Base-by-base conservation (phyloP, 345 rosid genomes). In the Sapria himalayana region DNA sequence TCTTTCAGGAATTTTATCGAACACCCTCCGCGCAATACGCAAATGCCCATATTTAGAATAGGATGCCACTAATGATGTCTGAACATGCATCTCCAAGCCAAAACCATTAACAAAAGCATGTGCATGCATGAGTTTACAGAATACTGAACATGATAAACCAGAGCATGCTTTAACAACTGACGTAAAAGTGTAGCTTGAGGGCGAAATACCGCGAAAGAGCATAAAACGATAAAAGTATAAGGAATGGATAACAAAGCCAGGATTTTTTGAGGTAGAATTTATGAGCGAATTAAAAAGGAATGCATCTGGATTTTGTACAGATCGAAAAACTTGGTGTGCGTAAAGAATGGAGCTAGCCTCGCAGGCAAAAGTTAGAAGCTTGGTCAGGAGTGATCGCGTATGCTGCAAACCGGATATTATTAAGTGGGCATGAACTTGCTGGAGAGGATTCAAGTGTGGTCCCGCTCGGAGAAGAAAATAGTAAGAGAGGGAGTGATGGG, bases 141-240 rank as follows among this genome's bases (percentile, higher is more conserved):
- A 57, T 7, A 15, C 54, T 42, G 46, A 51, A 12, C 71, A 66
- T 18, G 69, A 58, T 23, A 81, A 70, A 52, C 54, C 61, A 21
- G 78, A 69, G 38, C 94, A 78, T 1, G 81, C 58, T 64, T 81
- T 86, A 24, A 73, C 54, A 41, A 78, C 74, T 19, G 85, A 68
- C 2, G 94, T 71, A 46, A 81, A 72, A 46, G 81, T 72, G 50
- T 78, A 86, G 52, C 59, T 76, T 12, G 65, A 65, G 4, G 89
- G 76, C 8, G 54, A 16, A 32, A 73, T 46, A 19, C 51, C 49
- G 4, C 47, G 51, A n/a, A 59, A 46, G 1, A 70, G 11, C 92
- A 76, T 71, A 37, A 67, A 60, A 24, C 66, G 68, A 39, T 86
- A 70, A 60, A 58, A 81, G 31, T 55, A 29, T 29, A 86, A 32